Conservation (phyloP, 257 asterid species). For the Primulina huaijiensis region DNA sequence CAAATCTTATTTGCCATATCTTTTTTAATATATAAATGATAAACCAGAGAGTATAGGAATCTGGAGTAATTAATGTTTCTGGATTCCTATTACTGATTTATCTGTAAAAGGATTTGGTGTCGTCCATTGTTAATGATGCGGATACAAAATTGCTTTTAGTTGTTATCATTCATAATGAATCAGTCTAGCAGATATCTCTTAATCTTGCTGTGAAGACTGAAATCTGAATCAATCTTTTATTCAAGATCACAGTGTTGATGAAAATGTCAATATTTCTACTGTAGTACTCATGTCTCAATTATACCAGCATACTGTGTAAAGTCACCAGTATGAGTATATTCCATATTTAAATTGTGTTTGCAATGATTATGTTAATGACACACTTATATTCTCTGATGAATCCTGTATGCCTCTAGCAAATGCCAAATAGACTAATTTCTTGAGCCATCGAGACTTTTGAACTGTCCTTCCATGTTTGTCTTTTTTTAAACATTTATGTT, state of each 20-base stretch:
- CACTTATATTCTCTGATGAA: no score
- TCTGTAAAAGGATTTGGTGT: conserved; percentile 7
- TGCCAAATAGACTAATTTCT: conserved; percentile 18
- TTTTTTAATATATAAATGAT: background rate
- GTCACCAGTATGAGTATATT: conserved; percentile 18
- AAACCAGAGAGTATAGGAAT: conserved; percentile 3
- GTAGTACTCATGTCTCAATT: background rate
- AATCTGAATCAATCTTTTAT: conserved; percentile 9
- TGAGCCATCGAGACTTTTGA: background rate
- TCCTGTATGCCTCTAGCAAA: conserved; percentile 6
- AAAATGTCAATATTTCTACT: background rate
- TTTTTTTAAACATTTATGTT: conserved; percentile 13
- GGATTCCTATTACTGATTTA: conserved; percentile 18
- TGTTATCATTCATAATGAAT: conserved; percentile 5
- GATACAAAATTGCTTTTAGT: conserved; percentile 1
- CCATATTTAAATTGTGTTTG: conserved; percentile 15
- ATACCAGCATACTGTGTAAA: background rate
- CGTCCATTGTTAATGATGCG: conserved; percentile 14
- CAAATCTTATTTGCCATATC: background rate
- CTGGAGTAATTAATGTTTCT: conserved; percentile 1
- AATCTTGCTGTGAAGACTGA: conserved; percentile 17
- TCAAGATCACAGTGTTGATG: background rate
- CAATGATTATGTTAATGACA: background rate
- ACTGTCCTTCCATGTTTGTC: background rate
- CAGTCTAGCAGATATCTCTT: conserved; percentile 5